Evolutionary conservation across 495 filamentous ascomycete species (phyloP), one percentile per base, ranked within the genome.

Genomic region (Neurospora sp.): DNA sequence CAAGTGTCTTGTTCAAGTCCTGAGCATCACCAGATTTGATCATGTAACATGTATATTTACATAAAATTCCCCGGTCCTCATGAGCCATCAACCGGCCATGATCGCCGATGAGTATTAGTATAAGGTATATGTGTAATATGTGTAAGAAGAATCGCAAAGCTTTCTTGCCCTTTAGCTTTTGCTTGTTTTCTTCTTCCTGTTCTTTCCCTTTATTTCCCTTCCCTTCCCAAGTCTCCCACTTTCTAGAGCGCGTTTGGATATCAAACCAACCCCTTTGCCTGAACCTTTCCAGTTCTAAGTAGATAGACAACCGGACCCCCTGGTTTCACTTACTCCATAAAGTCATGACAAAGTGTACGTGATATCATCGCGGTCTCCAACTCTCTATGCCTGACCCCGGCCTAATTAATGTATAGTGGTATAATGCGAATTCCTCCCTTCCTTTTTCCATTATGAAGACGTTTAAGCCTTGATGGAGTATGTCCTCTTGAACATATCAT

Each of bases 401-500:
- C 54, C 42, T 72, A n/a, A 70, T 39, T 70, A 69, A 39, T 71
- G 23, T 74, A 70, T 71, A 39, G 18, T 27, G 40, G 41, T 71
- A 31, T 39, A 39, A 46, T 74, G 27, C 27, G 27, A 66, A 37
- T 37, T 70, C 69, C 39, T 38, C 14, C 31, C 23, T 16, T 18
- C 38, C 20, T 73, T 20, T 39, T 74, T 70, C 11, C 69, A 44
- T n/a, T 46, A 41, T 70, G 14, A 39, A 38, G 39, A 70, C 42
- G 23, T 78, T 85, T 91, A 99, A 82, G 89, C 91, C 89, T 98
- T 96, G 85, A 97, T 82, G 74, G 87, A 86, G 85, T 99, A 98
- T 75, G 86, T 87, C 76, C 96, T 89, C 82, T 93, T 90, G 92
- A 95, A 99, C 93, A 97, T 97, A 78, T 94, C 93, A 77, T 99